Percentiles rank a stretch among this genome's conserved stretches.
phyloP scores from a whole-genome alignment of 306 rosid genomes.

The Corylus americana region DNA sequence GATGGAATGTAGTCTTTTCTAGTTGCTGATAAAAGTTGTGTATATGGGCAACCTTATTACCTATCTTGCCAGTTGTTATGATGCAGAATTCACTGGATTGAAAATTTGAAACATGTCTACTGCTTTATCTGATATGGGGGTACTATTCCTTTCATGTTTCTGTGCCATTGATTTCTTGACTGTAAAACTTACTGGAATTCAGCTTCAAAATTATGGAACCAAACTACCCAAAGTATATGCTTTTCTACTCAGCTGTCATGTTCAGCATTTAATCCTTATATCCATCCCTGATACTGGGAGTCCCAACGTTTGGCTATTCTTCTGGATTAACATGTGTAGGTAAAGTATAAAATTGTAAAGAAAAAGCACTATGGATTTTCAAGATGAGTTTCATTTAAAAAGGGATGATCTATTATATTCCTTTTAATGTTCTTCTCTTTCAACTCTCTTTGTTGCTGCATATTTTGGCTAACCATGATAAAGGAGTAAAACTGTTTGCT shows the following conservation, averaged over 20 bases:
- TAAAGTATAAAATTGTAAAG: conserved; percentile 65
- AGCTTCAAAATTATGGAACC: conserved; percentile 9
- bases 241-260: conserved; percentile 27
- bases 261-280: conserved; percentile 2
- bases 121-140: conserved; percentile 2
- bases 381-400: conserved; percentile 66
- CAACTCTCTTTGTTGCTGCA: conserved; percentile 31
- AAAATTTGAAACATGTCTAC: neutral
- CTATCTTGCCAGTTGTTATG: neutral
- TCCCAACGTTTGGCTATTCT: conserved; percentile 51
- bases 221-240: neutral
- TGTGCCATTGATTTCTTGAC: conserved; percentile 20
- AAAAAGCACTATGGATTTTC: conserved; percentile 64
- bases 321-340: conserved; percentile 60
- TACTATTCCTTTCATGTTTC: conserved; percentile 1
- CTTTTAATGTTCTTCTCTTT: conserved; percentile 28
- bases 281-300: conserved; percentile 25
- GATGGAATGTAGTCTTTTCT: neutral
- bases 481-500: conserved; percentile 25
- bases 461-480: conserved; percentile 29
- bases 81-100: neutral
- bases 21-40: neutral
- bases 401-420: conserved; percentile 54
- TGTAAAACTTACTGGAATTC: neutral
- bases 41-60: neutral